Evolutionary conservation across 139 green algal species (phyloP).

Genomic region (Yamagishiella unicocca): DNA sequence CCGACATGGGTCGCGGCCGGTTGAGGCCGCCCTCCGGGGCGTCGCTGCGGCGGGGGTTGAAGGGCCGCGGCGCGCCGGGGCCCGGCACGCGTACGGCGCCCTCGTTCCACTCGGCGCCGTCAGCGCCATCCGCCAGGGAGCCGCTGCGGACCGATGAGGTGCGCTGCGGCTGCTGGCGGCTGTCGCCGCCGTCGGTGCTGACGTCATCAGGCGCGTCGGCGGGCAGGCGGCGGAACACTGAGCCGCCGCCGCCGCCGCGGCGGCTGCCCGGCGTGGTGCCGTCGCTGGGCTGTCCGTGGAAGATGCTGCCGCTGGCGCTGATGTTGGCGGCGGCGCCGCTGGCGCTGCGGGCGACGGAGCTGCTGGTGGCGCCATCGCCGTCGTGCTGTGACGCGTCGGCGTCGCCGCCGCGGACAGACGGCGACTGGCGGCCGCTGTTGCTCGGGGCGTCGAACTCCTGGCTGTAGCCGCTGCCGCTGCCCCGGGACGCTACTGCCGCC

Average conservation of each 20-base stretch:
- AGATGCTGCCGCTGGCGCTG: slow-evolving; percentile 29
- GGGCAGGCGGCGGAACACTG: slow-evolving; percentile 31
- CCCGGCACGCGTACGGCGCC: slow-evolving; percentile 10
- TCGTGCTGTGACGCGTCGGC: not conserved
- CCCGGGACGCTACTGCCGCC: not conserved
- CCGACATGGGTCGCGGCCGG: slow-evolving; percentile 37
- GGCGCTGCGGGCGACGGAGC: not conserved
- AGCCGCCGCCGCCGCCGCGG: not conserved
- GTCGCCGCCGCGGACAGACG: not conserved
- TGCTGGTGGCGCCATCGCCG: not conserved
- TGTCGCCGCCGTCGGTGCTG: no score
- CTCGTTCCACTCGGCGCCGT: not conserved
- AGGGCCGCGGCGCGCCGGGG: slow-evolving; percentile 3
- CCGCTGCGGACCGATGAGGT: not conserved
- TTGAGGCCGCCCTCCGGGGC: no score
- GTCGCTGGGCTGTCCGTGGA: not conserved
- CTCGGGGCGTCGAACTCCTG: slow-evolving; percentile 5
- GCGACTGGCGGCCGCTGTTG: slow-evolving; percentile 1
- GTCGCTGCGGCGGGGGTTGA: not conserved
- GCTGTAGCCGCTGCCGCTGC: slow-evolving; percentile 3
- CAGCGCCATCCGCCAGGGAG: not conserved
- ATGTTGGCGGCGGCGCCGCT: not conserved
- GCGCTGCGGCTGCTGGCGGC: not conserved
- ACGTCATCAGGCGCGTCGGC: slow-evolving; percentile 7
- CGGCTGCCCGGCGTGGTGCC: not conserved